phyloP scores from a whole-genome alignment of 768 basidiomycete genomes.

The Sarcodon sp. region DNA sequence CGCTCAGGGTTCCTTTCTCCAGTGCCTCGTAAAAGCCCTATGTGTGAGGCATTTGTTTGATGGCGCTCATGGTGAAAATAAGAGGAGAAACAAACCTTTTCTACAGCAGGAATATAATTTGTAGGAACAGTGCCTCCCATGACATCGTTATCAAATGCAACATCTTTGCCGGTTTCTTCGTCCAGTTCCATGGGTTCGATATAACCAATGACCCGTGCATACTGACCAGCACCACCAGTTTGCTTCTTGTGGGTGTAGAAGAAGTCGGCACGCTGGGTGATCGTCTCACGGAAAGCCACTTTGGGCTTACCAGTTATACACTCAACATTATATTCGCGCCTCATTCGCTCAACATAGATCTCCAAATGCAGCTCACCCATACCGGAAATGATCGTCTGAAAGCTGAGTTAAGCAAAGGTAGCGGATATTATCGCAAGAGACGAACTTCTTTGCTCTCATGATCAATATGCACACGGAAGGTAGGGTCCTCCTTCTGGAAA shows the following conservation, averaged over 20 bases:
- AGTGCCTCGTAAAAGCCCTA: constrained; percentile 93
- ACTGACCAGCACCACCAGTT: constrained; percentile 94
- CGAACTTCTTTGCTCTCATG: constrained; percentile 83
- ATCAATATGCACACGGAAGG: constrained; percentile 96
- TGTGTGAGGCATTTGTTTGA: background rate
- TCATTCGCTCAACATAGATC: constrained; percentile 98
- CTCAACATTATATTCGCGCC: constrained; percentile 89
- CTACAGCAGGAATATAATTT: constrained; percentile 88
- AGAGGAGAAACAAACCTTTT: constrained; percentile 19
- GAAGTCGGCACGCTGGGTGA: constrained; percentile 74
- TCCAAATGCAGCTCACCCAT: constrained; percentile 99
- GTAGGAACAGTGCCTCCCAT: constrained; percentile 89
- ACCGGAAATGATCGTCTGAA: constrained; percentile 93
- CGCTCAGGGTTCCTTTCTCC: constrained; percentile 82
- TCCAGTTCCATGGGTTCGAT: constrained; percentile 81
- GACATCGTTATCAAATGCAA: constrained; percentile 75
- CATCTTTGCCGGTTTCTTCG: constrained; percentile 69
- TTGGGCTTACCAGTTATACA: constrained; percentile 92
- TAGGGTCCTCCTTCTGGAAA: constrained; percentile 98
- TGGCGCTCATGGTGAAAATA: too few relatives aligned
- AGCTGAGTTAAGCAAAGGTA: background rate
- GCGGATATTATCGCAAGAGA: background rate
- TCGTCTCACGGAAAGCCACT: constrained; percentile 94
- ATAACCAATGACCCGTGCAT: constrained; percentile 81
- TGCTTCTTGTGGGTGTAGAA: constrained; percentile 96